Evolutionary conservation across 164 flowering plant genomes (phyloP).

Genomic region (Euptelea pleiosperma): DNA sequence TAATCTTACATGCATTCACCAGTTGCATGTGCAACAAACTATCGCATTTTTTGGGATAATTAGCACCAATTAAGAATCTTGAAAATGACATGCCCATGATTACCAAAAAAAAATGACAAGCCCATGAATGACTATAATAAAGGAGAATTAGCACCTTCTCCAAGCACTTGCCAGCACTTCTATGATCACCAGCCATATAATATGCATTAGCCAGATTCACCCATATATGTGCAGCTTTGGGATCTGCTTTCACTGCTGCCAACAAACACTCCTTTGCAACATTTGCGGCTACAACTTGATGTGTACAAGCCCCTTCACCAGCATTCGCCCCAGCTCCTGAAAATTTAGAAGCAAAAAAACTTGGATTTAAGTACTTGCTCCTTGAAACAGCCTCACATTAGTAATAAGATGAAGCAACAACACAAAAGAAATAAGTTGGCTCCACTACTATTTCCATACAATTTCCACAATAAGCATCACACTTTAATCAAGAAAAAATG

Average conservation of each 20-base stretch:
- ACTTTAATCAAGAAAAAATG: not conserved
- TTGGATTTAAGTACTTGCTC: not conserved
- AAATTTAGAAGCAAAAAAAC: conserved; percentile 4
- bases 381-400: not conserved
- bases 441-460: conserved; percentile 2
- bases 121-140: too few relatives aligned
- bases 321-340: conserved; percentile 85
- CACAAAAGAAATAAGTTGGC: not conserved
- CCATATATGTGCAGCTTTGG: conserved; percentile 77
- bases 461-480: not conserved
- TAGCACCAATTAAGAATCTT: too few relatives aligned
- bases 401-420: not conserved
- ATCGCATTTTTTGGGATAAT: too few relatives aligned
- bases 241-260: conserved; percentile 68
- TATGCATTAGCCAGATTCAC: conserved; percentile 85
- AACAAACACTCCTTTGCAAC: conserved; percentile 80
- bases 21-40: too few relatives aligned
- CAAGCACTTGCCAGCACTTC: conserved; percentile 78
- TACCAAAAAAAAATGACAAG: too few relatives aligned
- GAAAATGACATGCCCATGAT: too few relatives aligned
- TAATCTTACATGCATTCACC: too few relatives aligned
- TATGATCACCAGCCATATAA: conserved; percentile 63
- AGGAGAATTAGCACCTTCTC: conserved; percentile 58
- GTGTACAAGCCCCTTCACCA: conserved; percentile 42
- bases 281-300: conserved; percentile 53